Evolutionary conservation across 331 rosid genomes (phyloP).

Genomic region (Erythrophleum ivorense): DNA sequence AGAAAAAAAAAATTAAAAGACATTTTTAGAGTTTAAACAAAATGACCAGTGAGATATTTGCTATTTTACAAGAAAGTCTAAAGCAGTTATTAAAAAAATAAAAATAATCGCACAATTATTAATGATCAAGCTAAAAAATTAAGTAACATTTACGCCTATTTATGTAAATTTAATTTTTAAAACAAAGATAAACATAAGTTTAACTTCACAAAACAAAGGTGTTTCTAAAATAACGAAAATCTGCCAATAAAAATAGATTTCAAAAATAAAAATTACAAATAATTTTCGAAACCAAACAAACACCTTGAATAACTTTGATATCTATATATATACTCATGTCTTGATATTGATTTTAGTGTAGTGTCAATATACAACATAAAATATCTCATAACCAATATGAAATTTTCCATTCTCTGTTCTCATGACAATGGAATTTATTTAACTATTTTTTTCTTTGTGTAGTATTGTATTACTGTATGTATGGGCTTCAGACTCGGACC

Average conservation of each 20-base stretch:
- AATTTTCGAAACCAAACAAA: neutral
- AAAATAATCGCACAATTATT: too few relatives aligned
- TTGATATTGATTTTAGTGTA: neutral
- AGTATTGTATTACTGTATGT: neutral
- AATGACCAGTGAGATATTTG: too few relatives aligned
- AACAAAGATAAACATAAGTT: too few relatives aligned
- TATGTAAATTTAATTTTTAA: too few relatives aligned
- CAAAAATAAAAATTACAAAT: neutral
- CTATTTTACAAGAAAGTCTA: too few relatives aligned
- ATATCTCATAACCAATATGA: neutral
- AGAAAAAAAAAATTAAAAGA: too few relatives aligned
- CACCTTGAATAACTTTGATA: neutral
- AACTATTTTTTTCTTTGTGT: neutral
- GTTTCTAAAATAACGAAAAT: too few relatives aligned
- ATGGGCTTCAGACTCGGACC: neutral
- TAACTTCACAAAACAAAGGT: too few relatives aligned
- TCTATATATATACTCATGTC: neutral
- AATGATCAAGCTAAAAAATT: too few relatives aligned
- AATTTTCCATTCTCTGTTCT: neutral
- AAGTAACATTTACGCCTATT: too few relatives aligned
- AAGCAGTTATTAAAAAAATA: too few relatives aligned
- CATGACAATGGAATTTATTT: neutral
- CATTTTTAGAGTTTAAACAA: too few relatives aligned
- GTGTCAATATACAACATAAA: slow-evolving; percentile 19
- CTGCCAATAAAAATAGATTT: neutral